A percentile compares a stretch with the other conserved stretches of the same genome.
phyloP scores from a whole-genome alignment of 225 moss, liverwort and hornwort genomes.

The Neckera pumila region DNA sequence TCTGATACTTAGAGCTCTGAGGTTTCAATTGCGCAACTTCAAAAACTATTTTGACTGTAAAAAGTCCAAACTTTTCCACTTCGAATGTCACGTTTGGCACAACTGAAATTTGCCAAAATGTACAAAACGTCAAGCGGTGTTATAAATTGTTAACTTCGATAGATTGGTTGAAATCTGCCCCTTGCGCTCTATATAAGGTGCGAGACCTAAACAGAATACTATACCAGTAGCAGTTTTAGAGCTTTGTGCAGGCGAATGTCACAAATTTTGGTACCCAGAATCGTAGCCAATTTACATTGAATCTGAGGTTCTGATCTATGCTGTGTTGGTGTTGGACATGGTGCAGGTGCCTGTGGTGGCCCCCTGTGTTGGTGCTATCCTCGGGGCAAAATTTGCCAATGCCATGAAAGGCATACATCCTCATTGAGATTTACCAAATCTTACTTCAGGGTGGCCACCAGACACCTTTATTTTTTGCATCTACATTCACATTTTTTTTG shows the following conservation, averaged over 20 bases:
- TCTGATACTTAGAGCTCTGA: not conserved
- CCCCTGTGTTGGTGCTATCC: slow-evolving; percentile 21
- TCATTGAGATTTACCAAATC: not conserved
- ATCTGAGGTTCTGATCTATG: not conserved
- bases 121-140: not conserved
- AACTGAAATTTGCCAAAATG: not conserved
- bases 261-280: not conserved
- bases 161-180: not conserved
- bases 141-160: not conserved
- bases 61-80: not conserved
- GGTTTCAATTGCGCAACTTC: not conserved
- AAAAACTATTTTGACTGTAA: not conserved
- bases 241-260: not conserved
- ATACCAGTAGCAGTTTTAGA: not conserved
- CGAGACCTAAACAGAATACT: not conserved
- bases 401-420: slow-evolving; percentile 17
- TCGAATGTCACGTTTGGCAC: not conserved
- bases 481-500: not conserved
- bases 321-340: not conserved
- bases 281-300: not conserved
- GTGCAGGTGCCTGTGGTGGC: slow-evolving; percentile 22
- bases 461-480: not conserved
- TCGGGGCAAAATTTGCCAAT: slow-evolving; percentile 12
- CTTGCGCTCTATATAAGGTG: not conserved
- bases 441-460: not conserved